Base-by-base conservation (phyloP, 768 basidiomycete genomes). In the Termitomyces sp. region DNA sequence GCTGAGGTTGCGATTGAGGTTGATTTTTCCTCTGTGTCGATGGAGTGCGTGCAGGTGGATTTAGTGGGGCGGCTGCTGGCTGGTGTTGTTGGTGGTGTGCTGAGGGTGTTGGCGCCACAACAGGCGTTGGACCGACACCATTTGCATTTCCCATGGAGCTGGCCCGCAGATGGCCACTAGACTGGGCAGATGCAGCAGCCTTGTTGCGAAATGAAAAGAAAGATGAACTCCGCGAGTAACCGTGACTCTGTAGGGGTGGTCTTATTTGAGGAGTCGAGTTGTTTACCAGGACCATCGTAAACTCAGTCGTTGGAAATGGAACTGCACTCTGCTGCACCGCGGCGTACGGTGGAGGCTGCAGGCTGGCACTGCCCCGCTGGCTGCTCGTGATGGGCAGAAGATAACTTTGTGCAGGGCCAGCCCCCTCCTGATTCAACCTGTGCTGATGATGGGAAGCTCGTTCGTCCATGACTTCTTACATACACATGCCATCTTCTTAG, bases 141-240 rank as follows among this genome's bases (percentile, higher is more conserved):
- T 29, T 56, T 13, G 35, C 55, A 18, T 29, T 54, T 33, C 52
- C 56, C 53, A 57, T 59, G 27, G 32, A 66, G 54, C 33, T 51
- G 3, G 50, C 42, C 45, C 60, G 46, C 55, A 41, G 67, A 63
- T 43, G 66, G 10, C 40, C 39, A 47, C 58, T 62, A 44, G 62
- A 62, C 43, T 63, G 69, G 38, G n/a, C 49, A 47, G 67, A 64
- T 39, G 60, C 60, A 7, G 70, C 55, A 25, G 68, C 68, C 56
- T 73, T 80, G 59, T 63, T 73, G 58, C 76, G 75, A 66, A 86
- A 84, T 16, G 83, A 80, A 67, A 87, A 87, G 73, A 85, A 83
- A 25, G 85, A 87, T 7, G 81, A 70, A n/a, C 83, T 75, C 38
- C 84, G 81, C 33, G 77, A 61, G 64, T 86, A 85, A 13, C 58